phyloP scores from a whole-genome alignment of 805 yeast genomes.

The Priceomyces castillae region DNA sequence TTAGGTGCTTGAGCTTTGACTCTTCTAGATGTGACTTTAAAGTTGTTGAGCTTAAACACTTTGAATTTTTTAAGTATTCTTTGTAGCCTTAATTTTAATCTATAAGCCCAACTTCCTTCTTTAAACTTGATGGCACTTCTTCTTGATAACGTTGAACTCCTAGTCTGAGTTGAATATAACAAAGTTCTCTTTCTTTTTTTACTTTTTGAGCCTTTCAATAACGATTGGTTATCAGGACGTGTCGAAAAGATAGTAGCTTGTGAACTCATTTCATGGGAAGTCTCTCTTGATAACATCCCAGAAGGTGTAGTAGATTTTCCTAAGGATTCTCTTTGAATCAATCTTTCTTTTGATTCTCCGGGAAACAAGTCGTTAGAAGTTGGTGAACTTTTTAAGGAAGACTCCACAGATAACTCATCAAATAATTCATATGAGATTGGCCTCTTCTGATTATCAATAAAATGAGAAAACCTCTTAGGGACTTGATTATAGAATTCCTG shows the following conservation, averaged over 20 bases:
- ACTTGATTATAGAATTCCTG: constrained; percentile 28
- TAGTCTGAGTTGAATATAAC: constrained; percentile 8
- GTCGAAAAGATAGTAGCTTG: constrained; percentile 47
- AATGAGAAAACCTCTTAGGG: constrained; percentile 40
- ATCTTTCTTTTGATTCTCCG: neutral
- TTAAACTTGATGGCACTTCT: constrained; percentile 34
- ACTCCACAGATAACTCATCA: constrained; percentile 18
- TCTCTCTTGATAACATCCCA: constrained; percentile 18
- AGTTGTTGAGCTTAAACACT: constrained; percentile 16
- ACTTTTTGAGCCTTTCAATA: constrained; percentile 1
- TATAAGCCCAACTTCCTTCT: constrained; percentile 31
- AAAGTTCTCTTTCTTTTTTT: constrained; percentile 1
- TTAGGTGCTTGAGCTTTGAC: constrained; percentile 11
- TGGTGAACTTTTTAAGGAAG: constrained; percentile 7
- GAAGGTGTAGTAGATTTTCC: neutral
- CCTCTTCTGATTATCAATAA: constrained; percentile 35
- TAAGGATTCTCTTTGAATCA: neutral
- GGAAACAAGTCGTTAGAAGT: constrained; percentile 1
- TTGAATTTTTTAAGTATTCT: constrained; percentile 22
- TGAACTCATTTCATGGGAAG: constrained; percentile 37
- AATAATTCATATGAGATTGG: constrained; percentile 16
- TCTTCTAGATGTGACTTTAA: constrained; percentile 26
- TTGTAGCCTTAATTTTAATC: constrained; percentile 28
- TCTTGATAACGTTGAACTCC: constrained; percentile 19
- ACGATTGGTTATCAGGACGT: constrained; percentile 18